Conservation (phyloP, 345 rosid genomes). For the Eucalyptus globulus region DNA sequence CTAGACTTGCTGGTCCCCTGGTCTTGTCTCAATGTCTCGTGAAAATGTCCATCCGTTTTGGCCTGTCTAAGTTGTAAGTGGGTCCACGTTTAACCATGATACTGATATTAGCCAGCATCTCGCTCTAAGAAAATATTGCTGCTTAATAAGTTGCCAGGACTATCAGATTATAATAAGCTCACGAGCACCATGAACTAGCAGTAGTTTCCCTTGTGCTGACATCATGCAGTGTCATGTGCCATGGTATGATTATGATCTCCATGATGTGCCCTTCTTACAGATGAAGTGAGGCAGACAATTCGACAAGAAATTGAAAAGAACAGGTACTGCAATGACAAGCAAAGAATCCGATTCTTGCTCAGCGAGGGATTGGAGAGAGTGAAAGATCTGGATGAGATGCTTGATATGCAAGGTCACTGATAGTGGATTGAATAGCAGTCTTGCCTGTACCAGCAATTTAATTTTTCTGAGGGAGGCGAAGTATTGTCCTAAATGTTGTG, state of each 20-base stretch:
- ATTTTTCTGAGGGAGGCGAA: neutral
- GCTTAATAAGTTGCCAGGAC: neutral
- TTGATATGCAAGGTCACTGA: constrained; percentile 71
- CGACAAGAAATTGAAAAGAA: constrained; percentile 71
- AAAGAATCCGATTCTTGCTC: constrained; percentile 53
- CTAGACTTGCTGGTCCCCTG: neutral
- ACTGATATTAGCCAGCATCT: neutral
- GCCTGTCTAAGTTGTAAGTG: neutral
- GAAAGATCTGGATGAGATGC: constrained; percentile 67
- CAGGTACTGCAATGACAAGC: constrained; percentile 51
- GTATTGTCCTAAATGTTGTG: neutral
- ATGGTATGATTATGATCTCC: neutral
- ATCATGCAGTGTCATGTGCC: neutral
- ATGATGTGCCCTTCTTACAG: constrained; percentile 12
- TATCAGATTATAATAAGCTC: neutral
- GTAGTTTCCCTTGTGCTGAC: neutral
- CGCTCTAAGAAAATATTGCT: neutral
- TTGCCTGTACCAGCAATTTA: neutral
- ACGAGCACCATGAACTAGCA: neutral
- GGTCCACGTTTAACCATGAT: neutral
- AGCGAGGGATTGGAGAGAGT: constrained; percentile 76
- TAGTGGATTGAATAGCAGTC: neutral
- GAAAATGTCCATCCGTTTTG: neutral
- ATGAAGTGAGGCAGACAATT: constrained; percentile 42
- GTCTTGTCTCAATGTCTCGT: neutral